Base-by-base conservation (phyloP, 169 alveolate genomes). In the Cyclospora cayetanensis region DNA sequence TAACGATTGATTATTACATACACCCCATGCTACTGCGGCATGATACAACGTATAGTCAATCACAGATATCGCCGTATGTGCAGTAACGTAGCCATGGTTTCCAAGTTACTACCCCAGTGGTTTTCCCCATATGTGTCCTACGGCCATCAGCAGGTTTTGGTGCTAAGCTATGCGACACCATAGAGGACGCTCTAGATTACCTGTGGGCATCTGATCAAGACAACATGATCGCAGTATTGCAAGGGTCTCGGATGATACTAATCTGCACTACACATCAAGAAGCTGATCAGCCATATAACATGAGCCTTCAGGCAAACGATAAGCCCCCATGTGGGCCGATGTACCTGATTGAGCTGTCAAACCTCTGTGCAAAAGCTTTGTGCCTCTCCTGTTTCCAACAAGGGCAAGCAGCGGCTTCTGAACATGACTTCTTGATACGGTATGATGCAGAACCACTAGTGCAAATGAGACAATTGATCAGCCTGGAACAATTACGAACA, bases 181-280 rank as follows among this genome's bases (percentile, higher is more conserved):
- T 80, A 42, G 89, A 80, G 27, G 89, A 25, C 31, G 89, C 35
- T 29, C 72, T 80, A 37, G 89, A 80, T 80, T 80, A 52, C 74
- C 31, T 80, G 89, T 80, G 89, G 89, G 89, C 89, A 9, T 50
- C 70, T 27, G 89, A 80, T 52, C 89, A 80, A 70, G 72, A 80
- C 65, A 74, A 80, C 37, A 9, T 80, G n/a, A 46, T 80, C 7
- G 89, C 89, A 52, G 89, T 80, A 27, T 11, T 80, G 76, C 89
- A 31, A 37, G 76, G 25, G 37, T 31, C 39, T 29, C 43, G 74
- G 25, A 7, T 80, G 29, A 20, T 80, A 29, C 89, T 80, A 18
- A 3, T 80, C 74, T 34, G 34, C 70, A 52, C 89, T 0, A 20
- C 55, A 37, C 63, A 42, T 29, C 89, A 80, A 7, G 76, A 3